Evolutionary conservation across 768 basidiomycete species (phyloP).

Genomic region (Neoboletus brunneissimus): DNA sequence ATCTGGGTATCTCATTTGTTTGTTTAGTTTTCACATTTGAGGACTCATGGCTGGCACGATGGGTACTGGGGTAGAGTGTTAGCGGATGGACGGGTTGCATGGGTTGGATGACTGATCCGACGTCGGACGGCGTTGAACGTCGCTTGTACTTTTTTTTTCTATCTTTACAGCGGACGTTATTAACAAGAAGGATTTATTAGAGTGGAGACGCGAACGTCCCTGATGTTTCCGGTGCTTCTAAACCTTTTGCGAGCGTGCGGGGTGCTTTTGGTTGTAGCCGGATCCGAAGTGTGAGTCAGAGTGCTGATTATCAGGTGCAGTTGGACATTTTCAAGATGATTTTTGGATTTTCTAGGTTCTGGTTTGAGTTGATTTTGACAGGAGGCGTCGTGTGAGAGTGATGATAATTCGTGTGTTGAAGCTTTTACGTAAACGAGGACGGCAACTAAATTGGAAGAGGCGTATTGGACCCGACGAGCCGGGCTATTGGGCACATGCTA

Average conservation of each 20-base stretch:
- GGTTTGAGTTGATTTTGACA: too few species aligned
- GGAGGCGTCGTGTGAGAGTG: too few species aligned
- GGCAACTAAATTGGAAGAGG: too few species aligned
- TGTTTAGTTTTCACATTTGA: conserved; percentile 2
- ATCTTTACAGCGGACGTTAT: conserved; percentile 18
- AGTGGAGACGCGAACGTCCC: background rate
- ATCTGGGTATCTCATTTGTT: conserved; percentile 3
- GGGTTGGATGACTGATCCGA: conserved; percentile 2
- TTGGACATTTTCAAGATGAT: background rate
- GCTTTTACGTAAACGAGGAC: too few species aligned
- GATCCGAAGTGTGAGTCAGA: too few species aligned
- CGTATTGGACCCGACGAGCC: too few species aligned
- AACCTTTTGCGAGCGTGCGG: background rate
- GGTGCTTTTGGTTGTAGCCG: background rate
- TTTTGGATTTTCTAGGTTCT: too few species aligned
- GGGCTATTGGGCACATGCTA: too few species aligned
- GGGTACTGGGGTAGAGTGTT: background rate
- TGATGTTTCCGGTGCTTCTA: background rate
- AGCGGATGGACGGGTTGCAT: background rate
- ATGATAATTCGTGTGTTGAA: too few species aligned
- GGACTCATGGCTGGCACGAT: background rate
- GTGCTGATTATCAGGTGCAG: too few species aligned
- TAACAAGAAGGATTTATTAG: conserved; percentile 15
- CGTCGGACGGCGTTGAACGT: conserved; percentile 13
- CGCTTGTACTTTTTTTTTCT: conserved; percentile 17